Base-by-base conservation (phyloP, 1,284 basidiomycete species). In the Filobasidium uniguttulatum region DNA sequence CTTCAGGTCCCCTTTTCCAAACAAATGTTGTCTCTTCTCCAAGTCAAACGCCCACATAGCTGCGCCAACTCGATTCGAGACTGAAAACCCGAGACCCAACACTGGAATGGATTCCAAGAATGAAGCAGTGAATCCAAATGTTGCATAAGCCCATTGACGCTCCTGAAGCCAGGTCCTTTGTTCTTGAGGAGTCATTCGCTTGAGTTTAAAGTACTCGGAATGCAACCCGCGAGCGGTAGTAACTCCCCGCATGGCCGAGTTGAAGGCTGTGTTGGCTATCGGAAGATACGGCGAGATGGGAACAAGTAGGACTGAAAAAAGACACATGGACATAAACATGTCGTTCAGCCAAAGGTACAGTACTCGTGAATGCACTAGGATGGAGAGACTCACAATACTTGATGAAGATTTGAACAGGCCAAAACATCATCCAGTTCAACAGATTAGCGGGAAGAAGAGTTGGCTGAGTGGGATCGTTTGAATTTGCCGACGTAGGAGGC, bases 61-160 rank as follows among this genome's bases (percentile, higher is more conserved):
- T 10, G 37, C 22, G 2, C 87, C 87, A 25, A 90, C 77, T 10
- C 84, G 74, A 63, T 90, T 90, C 0, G 85, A 87, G 26, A 91
- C 73, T 0, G 80, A 82, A 62, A 90, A 86, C 7, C 82, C 66
- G 3, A 89, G 68, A 0, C 86, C 87, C 15, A 86, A 60, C 51
- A 90, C 75, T 0, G 87, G 87, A 0, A 88, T 65, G 3, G 76
- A 75, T 68, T 90, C 87, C 0, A 88, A 70, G 5, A 90, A 65
- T 0, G 83, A 78, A 0, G 86, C 84, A 0, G 75, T 65, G 60
- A 90, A 88, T 1, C 87, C 87, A 58, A 90, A 90, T 0, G 75
- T 83, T 88, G 53, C 72, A 62, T 90, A 89, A 52, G 84, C 81
- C 82, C 84, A 86, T 63, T 84, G 85, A 26, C 83, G 77, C 64